phyloP scores from a whole-genome alignment of 345 rosid species.

The Arabidopsis thaliana region TAIR10.1 NC_003070.9:1889001-1889500 shows the following conservation, averaged over 20 bases:
- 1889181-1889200: not conserved
- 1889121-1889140: conserved; percentile 1
- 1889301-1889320: conserved; percentile 16
- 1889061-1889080: too few relatives aligned
- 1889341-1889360: conserved; percentile 14
- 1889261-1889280: conserved; percentile 24
- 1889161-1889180: not conserved
- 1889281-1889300: conserved; percentile 31
- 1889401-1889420: conserved; percentile 33
- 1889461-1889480: not conserved
- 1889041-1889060: not conserved
- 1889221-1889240: not conserved
- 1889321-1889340: conserved; percentile 28
- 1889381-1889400: conserved; percentile 34
- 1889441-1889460: not conserved
- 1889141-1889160: not conserved
- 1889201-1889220: not conserved
- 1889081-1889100: not conserved
- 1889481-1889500: too few relatives aligned
- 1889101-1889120: not conserved
- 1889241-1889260: not conserved
- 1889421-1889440: conserved; percentile 14
- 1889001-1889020: not conserved
- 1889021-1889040: not conserved
- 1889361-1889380: conserved; percentile 32